Evolutionary conservation across 805 yeast species (phyloP).

Genomic region (Yarrowia divulgata): DNA sequence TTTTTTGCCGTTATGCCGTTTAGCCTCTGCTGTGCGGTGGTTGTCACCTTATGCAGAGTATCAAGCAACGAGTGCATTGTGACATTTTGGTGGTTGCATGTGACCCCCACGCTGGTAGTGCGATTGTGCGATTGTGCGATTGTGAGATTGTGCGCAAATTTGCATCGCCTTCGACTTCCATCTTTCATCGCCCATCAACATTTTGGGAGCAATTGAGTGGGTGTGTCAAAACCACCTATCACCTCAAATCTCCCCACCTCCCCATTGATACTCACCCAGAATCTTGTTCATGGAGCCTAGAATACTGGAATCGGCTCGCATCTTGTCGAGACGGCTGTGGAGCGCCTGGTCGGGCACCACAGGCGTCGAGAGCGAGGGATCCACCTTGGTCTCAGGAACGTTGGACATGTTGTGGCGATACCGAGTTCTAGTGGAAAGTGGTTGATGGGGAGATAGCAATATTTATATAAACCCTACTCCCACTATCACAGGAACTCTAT

Average conservation of each 20-base stretch:
- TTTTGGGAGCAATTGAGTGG: slow-evolving; percentile 41
- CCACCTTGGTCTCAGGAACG: slow-evolving; percentile 39
- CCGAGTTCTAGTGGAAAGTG: not conserved
- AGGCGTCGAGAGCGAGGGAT: slow-evolving; percentile 37
- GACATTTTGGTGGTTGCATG: not conserved
- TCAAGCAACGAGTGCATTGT: slow-evolving; percentile 2
- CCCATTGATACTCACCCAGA: slow-evolving; percentile 45
- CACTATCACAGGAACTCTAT: slow-evolving; percentile 19
- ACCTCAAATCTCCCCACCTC: too few relatives aligned
- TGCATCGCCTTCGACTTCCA: not conserved
- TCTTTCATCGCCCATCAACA: not conserved
- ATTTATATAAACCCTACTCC: slow-evolving; percentile 28
- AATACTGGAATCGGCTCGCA: slow-evolving; percentile 53
- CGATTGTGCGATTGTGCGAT: not conserved
- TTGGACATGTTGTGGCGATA: slow-evolving; percentile 37
- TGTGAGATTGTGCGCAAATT: not conserved
- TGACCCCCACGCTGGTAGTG: slow-evolving; percentile 30
- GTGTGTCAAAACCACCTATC: too few relatives aligned
- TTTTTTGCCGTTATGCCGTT: not conserved
- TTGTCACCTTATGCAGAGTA: slow-evolving; percentile 12
- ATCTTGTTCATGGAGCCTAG: slow-evolving; percentile 62
- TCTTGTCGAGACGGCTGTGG: slow-evolving; percentile 47
- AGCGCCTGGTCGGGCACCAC: slow-evolving; percentile 35
- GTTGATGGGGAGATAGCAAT: slow-evolving; percentile 26
- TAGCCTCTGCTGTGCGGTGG: not conserved